Evolutionary conservation across 805 yeast genomes (phyloP).

Genomic region (Komagataella pastoris): DNA sequence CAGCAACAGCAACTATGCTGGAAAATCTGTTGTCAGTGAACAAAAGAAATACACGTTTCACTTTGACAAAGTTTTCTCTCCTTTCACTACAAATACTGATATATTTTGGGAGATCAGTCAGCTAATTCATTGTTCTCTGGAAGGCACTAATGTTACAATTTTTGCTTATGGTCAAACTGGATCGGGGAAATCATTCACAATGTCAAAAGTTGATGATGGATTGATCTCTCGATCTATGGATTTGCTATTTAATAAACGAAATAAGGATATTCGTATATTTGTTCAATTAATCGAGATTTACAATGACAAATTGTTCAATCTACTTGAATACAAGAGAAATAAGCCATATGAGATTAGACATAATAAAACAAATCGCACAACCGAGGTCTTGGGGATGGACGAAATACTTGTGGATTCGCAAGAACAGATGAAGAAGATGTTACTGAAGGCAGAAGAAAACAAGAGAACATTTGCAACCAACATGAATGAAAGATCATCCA

Average conservation of each 20-base stretch:
- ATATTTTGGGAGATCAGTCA: constrained; percentile 81
- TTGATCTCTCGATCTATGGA: constrained; percentile 67
- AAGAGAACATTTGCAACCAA: constrained; percentile 75
- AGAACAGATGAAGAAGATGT: constrained; percentile 32
- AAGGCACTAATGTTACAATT: constrained; percentile 86
- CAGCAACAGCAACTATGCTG: not conserved
- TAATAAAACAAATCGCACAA: constrained; percentile 36
- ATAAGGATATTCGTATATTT: constrained; percentile 37
- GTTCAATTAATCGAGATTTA: constrained; percentile 86
- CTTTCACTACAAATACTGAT: constrained; percentile 36
- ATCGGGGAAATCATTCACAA: constrained; percentile 88
- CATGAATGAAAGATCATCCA: constrained; percentile 73
- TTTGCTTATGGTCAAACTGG: constrained; percentile 98
- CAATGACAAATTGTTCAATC: constrained; percentile 69
- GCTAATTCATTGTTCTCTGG: constrained; percentile 70
- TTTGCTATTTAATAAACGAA: not conserved
- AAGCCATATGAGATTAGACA: constrained; percentile 53
- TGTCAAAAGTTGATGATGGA: constrained; percentile 63
- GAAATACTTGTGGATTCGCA: constrained; percentile 29
- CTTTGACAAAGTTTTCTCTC: constrained; percentile 70
- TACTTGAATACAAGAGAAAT: constrained; percentile 24
- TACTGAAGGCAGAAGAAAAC: constrained; percentile 42
- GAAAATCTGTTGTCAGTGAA: not conserved
- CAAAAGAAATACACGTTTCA: constrained; percentile 28
- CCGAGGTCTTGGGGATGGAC: constrained; percentile 49